phyloP scores from a whole-genome alignment of 306 rosid genomes.

The Lagenaria siceraria region DNA sequence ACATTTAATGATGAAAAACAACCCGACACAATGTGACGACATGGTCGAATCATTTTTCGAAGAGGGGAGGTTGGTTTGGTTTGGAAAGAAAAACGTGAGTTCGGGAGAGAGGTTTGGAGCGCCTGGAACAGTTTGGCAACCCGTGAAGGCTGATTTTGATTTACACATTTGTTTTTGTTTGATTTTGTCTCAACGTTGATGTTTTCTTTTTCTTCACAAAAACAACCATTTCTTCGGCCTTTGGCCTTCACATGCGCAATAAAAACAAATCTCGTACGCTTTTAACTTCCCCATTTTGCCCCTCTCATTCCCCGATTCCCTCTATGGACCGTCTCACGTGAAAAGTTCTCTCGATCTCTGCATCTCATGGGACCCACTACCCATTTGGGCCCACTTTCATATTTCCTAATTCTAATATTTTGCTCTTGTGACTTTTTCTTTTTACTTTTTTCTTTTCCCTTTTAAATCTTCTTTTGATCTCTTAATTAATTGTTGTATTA shows the following conservation, averaged over 20 bases:
- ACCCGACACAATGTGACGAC: too few relatives aligned
- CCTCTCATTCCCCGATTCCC: not conserved
- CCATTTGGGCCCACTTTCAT: not conserved
- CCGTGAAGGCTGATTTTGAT: not conserved
- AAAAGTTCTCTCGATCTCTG: not conserved
- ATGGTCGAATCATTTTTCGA: too few relatives aligned
- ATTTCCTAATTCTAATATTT: not conserved
- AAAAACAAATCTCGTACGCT: not conserved
- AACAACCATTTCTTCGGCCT: not conserved
- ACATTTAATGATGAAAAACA: too few relatives aligned
- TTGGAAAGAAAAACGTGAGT: not conserved
- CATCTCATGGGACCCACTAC: not conserved
- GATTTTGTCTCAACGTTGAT: not conserved
- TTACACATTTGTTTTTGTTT: not conserved
- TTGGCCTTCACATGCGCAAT: not conserved
- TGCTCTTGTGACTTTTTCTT: not conserved
- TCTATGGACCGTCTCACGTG: not conserved
- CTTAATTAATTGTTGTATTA: not conserved
- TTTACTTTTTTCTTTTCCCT: too few relatives aligned
- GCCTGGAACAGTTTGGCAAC: slow-evolving; percentile 1
- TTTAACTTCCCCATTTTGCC: not conserved
- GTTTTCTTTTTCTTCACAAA: not conserved
- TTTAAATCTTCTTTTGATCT: not conserved
- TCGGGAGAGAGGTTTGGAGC: not conserved
- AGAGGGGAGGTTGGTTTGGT: not conserved